These are phyloP conservation scores for Acer campestre DNA, from an alignment of 345 rosid species.

Conservation along the genomic window DNA sequence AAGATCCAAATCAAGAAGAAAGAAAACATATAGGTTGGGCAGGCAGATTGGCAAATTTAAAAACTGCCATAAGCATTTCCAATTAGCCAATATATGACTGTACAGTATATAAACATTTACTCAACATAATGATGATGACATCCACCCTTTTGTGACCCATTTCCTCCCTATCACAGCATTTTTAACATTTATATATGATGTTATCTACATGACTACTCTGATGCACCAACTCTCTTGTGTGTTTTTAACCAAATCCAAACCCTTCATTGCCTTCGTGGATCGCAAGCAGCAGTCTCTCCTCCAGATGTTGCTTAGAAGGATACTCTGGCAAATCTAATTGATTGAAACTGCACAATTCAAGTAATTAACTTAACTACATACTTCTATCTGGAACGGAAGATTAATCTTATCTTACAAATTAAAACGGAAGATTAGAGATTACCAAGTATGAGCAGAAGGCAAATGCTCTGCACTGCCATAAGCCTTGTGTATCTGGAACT, in stretches of 20 bases:
- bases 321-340: slow-evolving; percentile 96
- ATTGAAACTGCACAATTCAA: slow-evolving; percentile 73
- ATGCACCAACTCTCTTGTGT: not conserved
- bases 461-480: slow-evolving; percentile 90
- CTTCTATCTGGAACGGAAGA: not conserved
- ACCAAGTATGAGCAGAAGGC: slow-evolving; percentile 99
- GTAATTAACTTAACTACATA: not conserved
- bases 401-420: no score
- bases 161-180: slow-evolving; percentile 16
- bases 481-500: slow-evolving; percentile 98
- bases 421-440: not conserved
- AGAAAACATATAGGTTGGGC: not conserved
- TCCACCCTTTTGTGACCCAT: slow-evolving; percentile 22
- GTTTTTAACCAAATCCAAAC: slow-evolving; percentile 77
- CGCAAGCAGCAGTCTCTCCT: slow-evolving; percentile 89
- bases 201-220: slow-evolving; percentile 40
- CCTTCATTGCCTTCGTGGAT: slow-evolving; percentile 98
- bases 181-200: slow-evolving; percentile 14
- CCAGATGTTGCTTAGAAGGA: slow-evolving; percentile 86
- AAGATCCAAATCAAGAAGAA: not conserved
- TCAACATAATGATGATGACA: slow-evolving; percentile 17
- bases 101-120: slow-evolving; percentile 51
- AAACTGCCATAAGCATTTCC: slow-evolving; percentile 53
- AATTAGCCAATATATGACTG: slow-evolving; percentile 52
- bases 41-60: slow-evolving; percentile 33